phyloP scores from a whole-genome alignment of 2,329 filamentous ascomycete genomes.

The Chaetomiaceae sp. region DNA sequence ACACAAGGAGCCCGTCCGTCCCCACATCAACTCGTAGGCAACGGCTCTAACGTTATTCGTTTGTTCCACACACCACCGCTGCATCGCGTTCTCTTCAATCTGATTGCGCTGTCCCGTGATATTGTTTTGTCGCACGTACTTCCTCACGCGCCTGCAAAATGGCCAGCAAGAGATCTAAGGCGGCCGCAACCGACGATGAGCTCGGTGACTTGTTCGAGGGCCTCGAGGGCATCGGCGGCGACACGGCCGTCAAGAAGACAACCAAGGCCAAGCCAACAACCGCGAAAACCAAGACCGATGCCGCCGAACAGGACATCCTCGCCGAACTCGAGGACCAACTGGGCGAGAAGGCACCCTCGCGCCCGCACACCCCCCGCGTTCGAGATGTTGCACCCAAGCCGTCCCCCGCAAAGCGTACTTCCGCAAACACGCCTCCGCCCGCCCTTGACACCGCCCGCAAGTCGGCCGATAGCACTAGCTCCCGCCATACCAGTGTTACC shows the following conservation, averaged over 20 bases:
- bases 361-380: slow-evolving; percentile 78
- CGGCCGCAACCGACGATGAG: slow-evolving; percentile 55
- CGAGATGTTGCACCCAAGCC: slow-evolving; percentile 47
- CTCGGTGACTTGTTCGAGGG: slow-evolving; percentile 63
- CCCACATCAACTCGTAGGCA: not conserved
- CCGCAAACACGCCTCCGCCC: slow-evolving; percentile 46
- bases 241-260: slow-evolving; percentile 47
- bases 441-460: slow-evolving; percentile 54
- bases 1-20: not conserved
- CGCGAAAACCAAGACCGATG: slow-evolving; percentile 42
- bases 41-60: no score
- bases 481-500: slow-evolving; percentile 68
- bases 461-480: slow-evolving; percentile 71
- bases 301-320: slow-evolving; percentile 57
- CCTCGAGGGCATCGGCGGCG: slow-evolving; percentile 57
- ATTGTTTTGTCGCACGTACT: not conserved
- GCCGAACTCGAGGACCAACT: slow-evolving; percentile 80
- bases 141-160: slow-evolving; percentile 39
- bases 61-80: not conserved
- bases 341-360: slow-evolving; percentile 65
- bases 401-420: slow-evolving; percentile 48
- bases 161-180: slow-evolving; percentile 58
- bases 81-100: not conserved
- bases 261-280: slow-evolving; percentile 43
- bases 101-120: not conserved